Conservation (phyloP, 2,329 filamentous ascomycete genomes). For the Tympanopsis confertula region DNA sequence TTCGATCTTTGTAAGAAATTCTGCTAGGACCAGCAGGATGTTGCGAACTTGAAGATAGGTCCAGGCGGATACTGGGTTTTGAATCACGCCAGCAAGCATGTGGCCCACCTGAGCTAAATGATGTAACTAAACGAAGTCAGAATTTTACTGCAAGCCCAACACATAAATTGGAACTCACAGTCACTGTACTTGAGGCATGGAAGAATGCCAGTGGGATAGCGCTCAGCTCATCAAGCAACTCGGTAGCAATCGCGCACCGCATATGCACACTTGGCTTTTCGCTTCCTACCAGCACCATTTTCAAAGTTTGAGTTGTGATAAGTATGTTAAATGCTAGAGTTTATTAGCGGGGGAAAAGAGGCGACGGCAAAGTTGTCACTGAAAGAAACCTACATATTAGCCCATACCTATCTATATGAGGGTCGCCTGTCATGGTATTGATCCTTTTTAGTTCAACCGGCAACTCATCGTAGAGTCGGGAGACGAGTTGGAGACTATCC, state of each 20-base stretch:
- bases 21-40: slow-evolving; percentile 1
- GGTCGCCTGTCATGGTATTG: slow-evolving; percentile 1
- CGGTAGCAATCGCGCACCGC: slow-evolving; percentile 1
- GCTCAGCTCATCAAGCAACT: slow-evolving; percentile 1
- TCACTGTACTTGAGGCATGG: slow-evolving; percentile 1
- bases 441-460: background rate
- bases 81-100: background rate
- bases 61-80: background rate
- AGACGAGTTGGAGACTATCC: background rate
- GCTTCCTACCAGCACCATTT: slow-evolving; percentile 1
- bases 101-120: slow-evolving; percentile 1
- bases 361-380: too few relatives aligned
- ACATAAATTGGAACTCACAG: too few relatives aligned
- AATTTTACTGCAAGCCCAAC: too few relatives aligned
- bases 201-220: background rate
- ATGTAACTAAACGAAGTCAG: background rate
- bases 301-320: slow-evolving; percentile 1
- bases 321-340: slow-evolving; percentile 1
- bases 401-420: background rate
- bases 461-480: background rate
- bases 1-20: slow-evolving; percentile 1
- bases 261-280: slow-evolving; percentile 1
- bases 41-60: slow-evolving; percentile 1
- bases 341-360: too few relatives aligned
- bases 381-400: too few relatives aligned